These are phyloP conservation scores for Cercis canadensis DNA, from an alignment of 306 rosid species.

Conservation along the genomic window DNA sequence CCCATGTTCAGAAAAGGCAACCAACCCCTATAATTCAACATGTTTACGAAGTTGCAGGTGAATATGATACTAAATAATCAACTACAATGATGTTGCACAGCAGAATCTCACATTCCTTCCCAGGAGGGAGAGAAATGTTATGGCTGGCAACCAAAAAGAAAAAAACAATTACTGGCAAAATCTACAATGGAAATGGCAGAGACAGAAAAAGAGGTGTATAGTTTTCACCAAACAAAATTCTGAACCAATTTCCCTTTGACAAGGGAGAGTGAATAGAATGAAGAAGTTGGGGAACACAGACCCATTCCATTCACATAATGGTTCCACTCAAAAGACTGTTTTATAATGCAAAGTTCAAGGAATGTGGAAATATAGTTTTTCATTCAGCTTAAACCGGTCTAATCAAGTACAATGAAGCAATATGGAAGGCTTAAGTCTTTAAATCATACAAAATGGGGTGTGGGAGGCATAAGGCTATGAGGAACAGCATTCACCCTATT, in stretches of 20 bases:
- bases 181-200: constrained; percentile 15
- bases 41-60: constrained; percentile 16
- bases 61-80: neutral
- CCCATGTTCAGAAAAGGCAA: constrained; percentile 95
- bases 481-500: neutral
- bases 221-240: constrained; percentile 12
- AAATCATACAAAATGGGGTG: constrained; percentile 17
- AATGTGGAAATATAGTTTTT: constrained; percentile 12
- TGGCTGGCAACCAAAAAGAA: constrained; percentile 6
- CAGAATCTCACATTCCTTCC: neutral
- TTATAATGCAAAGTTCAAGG: neutral
- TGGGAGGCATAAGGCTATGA: neutral
- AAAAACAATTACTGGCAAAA: neutral
- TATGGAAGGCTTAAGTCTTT: constrained; percentile 9
- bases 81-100: neutral
- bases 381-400: constrained; percentile 22
- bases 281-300: neutral
- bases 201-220: neutral
- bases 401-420: constrained; percentile 34
- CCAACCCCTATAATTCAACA: constrained; percentile 70
- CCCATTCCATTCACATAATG: constrained; percentile 3
- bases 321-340: constrained; percentile 5
- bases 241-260: too few species aligned
- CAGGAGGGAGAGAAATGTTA: constrained; percentile 24
- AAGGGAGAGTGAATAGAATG: too few species aligned